Evolutionary conservation across 1,284 basidiomycete genomes (phyloP).

Genomic region (Entoloma clypeatum): DNA sequence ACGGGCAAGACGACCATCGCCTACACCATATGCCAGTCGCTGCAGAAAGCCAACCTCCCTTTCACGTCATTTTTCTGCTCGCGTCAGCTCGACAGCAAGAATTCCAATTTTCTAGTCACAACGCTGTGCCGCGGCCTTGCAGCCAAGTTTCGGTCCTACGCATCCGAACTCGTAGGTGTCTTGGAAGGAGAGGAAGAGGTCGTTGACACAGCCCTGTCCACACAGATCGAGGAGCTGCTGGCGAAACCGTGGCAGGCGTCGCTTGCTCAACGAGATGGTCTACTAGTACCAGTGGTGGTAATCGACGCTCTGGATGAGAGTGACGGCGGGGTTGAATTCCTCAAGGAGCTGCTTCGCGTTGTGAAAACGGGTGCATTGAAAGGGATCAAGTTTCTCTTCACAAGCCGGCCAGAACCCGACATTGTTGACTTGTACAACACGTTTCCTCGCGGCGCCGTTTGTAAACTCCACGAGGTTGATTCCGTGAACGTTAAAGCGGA

Average conservation of each 20-base stretch:
- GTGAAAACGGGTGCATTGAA: neutral
- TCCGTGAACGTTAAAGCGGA: constrained; percentile 3
- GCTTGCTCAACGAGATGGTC: no score
- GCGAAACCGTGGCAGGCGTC: constrained; percentile 11
- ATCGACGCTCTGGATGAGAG: no score
- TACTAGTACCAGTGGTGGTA: no score
- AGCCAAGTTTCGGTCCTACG: constrained; percentile 2
- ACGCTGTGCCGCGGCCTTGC: constrained; percentile 12
- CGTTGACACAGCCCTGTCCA: neutral
- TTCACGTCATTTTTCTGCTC: constrained; percentile 13
- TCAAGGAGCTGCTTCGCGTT: constrained; percentile 7
- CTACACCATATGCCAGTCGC: no score
- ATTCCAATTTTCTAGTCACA: no score
- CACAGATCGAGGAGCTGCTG: constrained; percentile 7
- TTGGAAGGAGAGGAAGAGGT: constrained; percentile 5
- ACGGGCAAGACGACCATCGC: no score
- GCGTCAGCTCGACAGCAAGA: constrained; percentile 11
- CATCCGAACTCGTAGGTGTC: constrained; percentile 1
- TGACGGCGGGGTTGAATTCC: constrained; percentile 9
- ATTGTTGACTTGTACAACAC: constrained; percentile 9
- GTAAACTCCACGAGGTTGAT: constrained; percentile 12
- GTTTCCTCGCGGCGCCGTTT: constrained; percentile 8
- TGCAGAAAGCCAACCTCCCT: constrained; percentile 1
- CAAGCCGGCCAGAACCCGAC: constrained; percentile 11
- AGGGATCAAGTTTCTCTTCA: constrained; percentile 15